phyloP scores from a whole-genome alignment of 306 rosid species.

The Corylus heterophylla region DNA sequence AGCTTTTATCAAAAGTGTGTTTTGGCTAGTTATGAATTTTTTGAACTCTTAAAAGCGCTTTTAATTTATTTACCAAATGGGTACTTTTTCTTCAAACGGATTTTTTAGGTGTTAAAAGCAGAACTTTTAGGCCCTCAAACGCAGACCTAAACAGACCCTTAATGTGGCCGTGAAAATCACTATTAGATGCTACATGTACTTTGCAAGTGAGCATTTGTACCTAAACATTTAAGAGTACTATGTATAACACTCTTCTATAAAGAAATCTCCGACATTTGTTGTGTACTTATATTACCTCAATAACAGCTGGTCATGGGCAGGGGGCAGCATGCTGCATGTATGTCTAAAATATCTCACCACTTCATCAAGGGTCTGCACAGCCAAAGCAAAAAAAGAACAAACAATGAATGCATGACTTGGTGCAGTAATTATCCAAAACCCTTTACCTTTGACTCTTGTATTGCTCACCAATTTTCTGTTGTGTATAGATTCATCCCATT shows the following conservation, averaged over 20 bases:
- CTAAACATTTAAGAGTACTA: too few species aligned
- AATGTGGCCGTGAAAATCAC: too few species aligned
- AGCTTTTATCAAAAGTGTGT: too few species aligned
- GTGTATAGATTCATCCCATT: not conserved
- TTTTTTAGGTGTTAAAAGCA: too few species aligned
- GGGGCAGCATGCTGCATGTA: conserved; percentile 52
- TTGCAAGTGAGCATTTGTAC: too few species aligned
- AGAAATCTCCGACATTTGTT: conserved; percentile 7
- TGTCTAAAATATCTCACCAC: conserved; percentile 49
- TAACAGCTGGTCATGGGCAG: conserved; percentile 59
- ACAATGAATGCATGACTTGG: conserved; percentile 16
- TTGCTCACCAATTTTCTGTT: not conserved
- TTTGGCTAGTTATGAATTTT: too few species aligned
- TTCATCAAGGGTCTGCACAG: conserved; percentile 72
- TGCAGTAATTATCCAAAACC: conserved; percentile 4
- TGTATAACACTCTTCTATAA: not conserved
- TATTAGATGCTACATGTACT: too few species aligned
- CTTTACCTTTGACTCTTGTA: not conserved
- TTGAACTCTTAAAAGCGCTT: too few species aligned
- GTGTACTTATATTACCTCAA: conserved; percentile 43
- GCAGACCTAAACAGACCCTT: too few species aligned
- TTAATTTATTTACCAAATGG: too few species aligned
- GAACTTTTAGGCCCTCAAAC: too few species aligned
- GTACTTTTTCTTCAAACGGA: too few species aligned
- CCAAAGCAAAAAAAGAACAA: conserved; percentile 17